phyloP scores from a whole-genome alignment of 352 stramenopile species.

The Pseudoperonospora humuli region DNA sequence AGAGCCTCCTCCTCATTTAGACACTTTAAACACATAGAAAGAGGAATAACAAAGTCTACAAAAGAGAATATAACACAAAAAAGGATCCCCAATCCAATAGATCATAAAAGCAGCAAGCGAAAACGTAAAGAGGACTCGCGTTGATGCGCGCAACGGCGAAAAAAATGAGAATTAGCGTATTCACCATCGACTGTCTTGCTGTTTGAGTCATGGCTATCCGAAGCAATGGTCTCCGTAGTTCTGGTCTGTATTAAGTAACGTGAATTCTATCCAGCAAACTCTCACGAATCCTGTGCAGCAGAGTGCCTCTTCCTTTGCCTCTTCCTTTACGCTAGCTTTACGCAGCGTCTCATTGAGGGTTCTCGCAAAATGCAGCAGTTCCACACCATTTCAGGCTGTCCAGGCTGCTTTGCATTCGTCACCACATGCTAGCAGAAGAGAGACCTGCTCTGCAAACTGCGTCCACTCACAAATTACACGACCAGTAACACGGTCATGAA shows the following conservation, averaged over 20 bases:
- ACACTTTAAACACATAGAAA: too few species aligned
- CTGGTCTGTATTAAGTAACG: too few species aligned
- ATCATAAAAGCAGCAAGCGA: too few species aligned
- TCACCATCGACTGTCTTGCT: constrained; percentile 5
- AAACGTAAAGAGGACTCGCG: too few species aligned
- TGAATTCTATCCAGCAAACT: too few species aligned
- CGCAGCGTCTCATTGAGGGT: constrained; percentile 65
- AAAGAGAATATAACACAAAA: too few species aligned
- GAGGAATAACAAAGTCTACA: too few species aligned
- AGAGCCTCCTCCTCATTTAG: too few species aligned
- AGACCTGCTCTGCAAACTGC: constrained; percentile 63
- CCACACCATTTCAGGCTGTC: constrained; percentile 47
- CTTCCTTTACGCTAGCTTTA: constrained; percentile 65
- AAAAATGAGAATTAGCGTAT: constrained; percentile 3
- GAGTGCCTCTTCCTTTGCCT: constrained; percentile 41
- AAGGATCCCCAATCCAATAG: too few species aligned
- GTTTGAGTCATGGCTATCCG: constrained; percentile 6
- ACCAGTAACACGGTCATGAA: constrained; percentile 29
- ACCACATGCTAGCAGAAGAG: constrained; percentile 71
- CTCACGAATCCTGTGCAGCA: constrained; percentile 38
- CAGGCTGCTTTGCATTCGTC: constrained; percentile 38
- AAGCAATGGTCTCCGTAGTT: neutral
- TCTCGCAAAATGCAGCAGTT: constrained; percentile 67
- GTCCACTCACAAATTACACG: constrained; percentile 52
- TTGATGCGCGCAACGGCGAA: constrained; percentile 45